Evolutionary conservation across 2,329 filamentous ascomycete species (phyloP).

Genomic region (Lojkania enalia): DNA sequence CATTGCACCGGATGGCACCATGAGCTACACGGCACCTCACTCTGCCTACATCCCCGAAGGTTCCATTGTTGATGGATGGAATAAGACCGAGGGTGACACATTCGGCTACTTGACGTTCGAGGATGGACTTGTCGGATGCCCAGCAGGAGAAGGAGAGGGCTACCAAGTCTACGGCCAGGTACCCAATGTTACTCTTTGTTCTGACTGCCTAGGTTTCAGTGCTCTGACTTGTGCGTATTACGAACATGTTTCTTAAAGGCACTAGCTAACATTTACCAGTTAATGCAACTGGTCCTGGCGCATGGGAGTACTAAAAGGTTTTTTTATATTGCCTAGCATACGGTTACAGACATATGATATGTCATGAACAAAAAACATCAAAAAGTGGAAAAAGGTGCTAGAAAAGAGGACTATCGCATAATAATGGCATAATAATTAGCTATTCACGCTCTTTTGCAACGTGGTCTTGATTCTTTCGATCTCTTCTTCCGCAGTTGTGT

Average conservation of each 20-base stretch:
- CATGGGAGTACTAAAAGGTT: constrained; percentile 42
- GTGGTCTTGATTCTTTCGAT: constrained; percentile 29
- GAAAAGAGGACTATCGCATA: constrained; percentile 1
- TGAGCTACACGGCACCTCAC: constrained; percentile 62
- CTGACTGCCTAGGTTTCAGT: constrained; percentile 42
- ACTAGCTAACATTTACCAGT: constrained; percentile 18
- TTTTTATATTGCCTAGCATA: constrained; percentile 9
- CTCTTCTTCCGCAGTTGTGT: constrained; percentile 27
- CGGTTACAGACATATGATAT: constrained; percentile 2
- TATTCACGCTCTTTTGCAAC: constrained; percentile 23
- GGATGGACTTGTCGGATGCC: constrained; percentile 41
- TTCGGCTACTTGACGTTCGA: constrained; percentile 35
- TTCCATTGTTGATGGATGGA: constrained; percentile 56
- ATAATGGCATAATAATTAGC: constrained; percentile 15
- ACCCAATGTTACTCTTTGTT: constrained; percentile 19
- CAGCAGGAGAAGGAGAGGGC: constrained; percentile 23
- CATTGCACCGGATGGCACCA: constrained; percentile 56
- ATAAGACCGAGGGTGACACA: constrained; percentile 29
- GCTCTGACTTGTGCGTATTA: constrained; percentile 34
- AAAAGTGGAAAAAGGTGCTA: constrained; percentile 12
- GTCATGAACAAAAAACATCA: constrained; percentile 5
- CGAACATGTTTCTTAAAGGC: neutral
- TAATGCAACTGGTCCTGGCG: constrained; percentile 28
- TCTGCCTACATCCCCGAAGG: constrained; percentile 57
- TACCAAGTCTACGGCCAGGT: constrained; percentile 41